Evolutionary conservation across 768 basidiomycete genomes (phyloP), one percentile per base, ranked within the genome.

Genomic region (Leccinum longicurvipes): DNA sequence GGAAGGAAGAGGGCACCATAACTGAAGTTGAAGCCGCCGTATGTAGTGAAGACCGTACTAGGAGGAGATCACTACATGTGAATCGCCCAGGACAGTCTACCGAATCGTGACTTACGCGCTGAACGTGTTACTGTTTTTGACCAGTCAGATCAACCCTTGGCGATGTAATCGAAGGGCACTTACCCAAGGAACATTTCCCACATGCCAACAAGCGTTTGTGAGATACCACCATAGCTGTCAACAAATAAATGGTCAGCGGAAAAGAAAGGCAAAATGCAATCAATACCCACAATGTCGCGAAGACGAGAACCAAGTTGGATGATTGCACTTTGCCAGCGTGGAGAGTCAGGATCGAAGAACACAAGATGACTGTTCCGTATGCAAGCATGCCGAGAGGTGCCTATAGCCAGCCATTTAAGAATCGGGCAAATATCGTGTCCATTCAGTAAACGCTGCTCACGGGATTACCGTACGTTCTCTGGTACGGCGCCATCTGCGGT

Each of bases 161-260:
- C 7, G 15, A 25, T 21, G 47, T 44, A 23, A 14, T 39, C 51
- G 23, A 41, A 45, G 3, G 15, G 19, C n/a, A 47, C 68, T 50
- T 50, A 62, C 67, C 67, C 67, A 27, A 70, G 66, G 59, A 63
- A 68, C 59, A 68, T 66, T 27, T 70, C 67, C 67, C 69, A 70
- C 67, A 70, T 66, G 39, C 68, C 67, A 8, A 68, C 67, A 9
- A 68, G 54, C 4, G 67, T 66, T 48, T 68, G 68, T 17, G 66
- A 62, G 47, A 70, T 70, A 42, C 69, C 67, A 9, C 68, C 68
- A 29, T 70, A 68, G 56, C 69, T 68, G n/a, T 31, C 46, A 53
- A 29, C 9, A 32, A 19, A 32, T 61, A 21, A 59, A 46, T 4
- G 9, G 23, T 23, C 34, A 17, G 10, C 31, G 32, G 10, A 41